Conservation (phyloP, 1,139 yeast genomes). For the Ogataea hybrid region DNA sequence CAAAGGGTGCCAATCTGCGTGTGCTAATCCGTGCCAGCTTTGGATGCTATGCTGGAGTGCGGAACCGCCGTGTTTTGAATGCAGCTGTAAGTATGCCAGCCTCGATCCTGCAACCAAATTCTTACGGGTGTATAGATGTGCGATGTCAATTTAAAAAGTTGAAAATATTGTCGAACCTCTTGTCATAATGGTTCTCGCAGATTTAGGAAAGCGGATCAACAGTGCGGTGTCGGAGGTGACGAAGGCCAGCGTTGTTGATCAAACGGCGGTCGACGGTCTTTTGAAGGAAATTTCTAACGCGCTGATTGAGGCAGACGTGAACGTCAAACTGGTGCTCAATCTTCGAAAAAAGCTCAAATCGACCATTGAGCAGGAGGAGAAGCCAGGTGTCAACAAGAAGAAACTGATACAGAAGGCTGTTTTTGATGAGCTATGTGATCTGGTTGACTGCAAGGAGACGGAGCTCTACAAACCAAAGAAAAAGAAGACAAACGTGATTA, state of each 20-base stretch:
- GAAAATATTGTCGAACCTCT: constrained; percentile 7
- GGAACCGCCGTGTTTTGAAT: no score
- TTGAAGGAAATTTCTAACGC: constrained; percentile 90
- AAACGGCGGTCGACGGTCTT: constrained; percentile 61
- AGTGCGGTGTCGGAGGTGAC: constrained; percentile 72
- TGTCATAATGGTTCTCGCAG: constrained; percentile 81
- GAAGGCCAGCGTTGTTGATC: constrained; percentile 55
- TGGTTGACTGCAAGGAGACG: constrained; percentile 65
- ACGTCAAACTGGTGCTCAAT: constrained; percentile 75
- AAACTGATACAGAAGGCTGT: constrained; percentile 87
- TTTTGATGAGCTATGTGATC: constrained; percentile 83
- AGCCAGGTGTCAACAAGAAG: constrained; percentile 62
- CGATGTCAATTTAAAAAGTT: neutral
- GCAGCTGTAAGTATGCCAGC: neutral
- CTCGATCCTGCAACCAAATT: neutral
- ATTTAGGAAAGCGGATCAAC: constrained; percentile 84
- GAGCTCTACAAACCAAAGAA: constrained; percentile 86
- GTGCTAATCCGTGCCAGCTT: no score
- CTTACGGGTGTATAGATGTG: neutral
- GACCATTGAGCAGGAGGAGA: constrained; percentile 48
- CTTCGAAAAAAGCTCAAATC: constrained; percentile 74
- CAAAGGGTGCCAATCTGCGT: no score
- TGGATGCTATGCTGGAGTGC: no score
- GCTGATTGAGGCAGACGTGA: constrained; percentile 87
- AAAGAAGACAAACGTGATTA: constrained; percentile 68